phyloP scores from a whole-genome alignment of 2,329 filamentous ascomycete genomes.

The Sphaceloma murrayae region DNA sequence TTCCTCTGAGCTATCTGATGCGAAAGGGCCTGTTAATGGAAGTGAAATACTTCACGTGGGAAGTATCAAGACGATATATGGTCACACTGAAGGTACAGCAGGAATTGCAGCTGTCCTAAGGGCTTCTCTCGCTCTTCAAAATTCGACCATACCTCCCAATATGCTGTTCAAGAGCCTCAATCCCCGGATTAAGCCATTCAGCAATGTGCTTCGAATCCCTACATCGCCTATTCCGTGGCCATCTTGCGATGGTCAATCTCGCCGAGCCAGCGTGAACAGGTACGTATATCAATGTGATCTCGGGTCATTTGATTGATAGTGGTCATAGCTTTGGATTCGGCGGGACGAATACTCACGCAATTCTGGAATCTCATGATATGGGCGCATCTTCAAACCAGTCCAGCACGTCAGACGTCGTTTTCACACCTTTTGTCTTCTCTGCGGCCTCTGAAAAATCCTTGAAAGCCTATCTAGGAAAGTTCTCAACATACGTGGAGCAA shows the following conservation, averaged over 20 bases:
- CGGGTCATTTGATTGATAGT: too few species aligned
- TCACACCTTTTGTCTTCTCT: slow-evolving; percentile 1
- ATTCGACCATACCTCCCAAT: slow-evolving; percentile 23
- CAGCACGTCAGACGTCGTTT: background rate
- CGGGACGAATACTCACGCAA: slow-evolving; percentile 47
- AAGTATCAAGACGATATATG: slow-evolving; percentile 30
- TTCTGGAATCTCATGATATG: slow-evolving; percentile 45
- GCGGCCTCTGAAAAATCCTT: slow-evolving; percentile 1
- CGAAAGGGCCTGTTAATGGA: slow-evolving; percentile 34
- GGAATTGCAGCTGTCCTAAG: slow-evolving; percentile 43
- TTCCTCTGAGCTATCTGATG: too few species aligned
- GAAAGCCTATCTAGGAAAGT: background rate
- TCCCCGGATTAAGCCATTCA: slow-evolving; percentile 25
- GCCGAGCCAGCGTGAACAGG: slow-evolving; percentile 4
- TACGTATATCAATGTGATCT: too few species aligned
- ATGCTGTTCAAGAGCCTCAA: slow-evolving; percentile 23
- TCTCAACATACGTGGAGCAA: background rate
- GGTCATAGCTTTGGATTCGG: slow-evolving; percentile 51
- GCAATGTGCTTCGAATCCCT: slow-evolving; percentile 24
- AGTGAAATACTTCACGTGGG: slow-evolving; percentile 21
- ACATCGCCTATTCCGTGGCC: slow-evolving; percentile 14
- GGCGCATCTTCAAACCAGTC: slow-evolving; percentile 25
- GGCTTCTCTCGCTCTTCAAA: slow-evolving; percentile 22
- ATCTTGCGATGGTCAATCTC: background rate
- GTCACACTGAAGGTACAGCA: slow-evolving; percentile 43